Percentiles rank a stretch among this genome's conserved stretches.
phyloP scores from a whole-genome alignment of 805 yeast genomes.

The Pichia pseudocactophila region DNA sequence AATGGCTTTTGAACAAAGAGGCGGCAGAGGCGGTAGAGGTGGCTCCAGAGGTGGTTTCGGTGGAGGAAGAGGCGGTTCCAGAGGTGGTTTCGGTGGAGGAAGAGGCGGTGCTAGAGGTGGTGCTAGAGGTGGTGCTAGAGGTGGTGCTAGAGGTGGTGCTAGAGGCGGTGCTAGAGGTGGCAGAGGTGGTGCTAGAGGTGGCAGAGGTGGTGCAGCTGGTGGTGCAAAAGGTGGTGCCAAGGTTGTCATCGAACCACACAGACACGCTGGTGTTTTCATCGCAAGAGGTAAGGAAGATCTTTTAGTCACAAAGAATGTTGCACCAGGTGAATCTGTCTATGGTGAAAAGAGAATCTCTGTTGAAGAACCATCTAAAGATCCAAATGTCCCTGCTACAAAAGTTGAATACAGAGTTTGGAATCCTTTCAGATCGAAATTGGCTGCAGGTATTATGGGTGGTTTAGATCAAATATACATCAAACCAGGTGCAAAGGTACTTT shows the following conservation, averaged over 20 bases:
- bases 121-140: conserved; percentile 43
- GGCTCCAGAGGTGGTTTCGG: conserved; percentile 19
- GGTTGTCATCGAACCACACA: conserved; percentile 96
- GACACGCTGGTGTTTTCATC: conserved; percentile 97
- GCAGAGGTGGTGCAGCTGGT: conserved; percentile 56
- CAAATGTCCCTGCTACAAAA: conserved; percentile 84
- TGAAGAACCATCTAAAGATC: conserved; percentile 88
- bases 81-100: conserved; percentile 31
- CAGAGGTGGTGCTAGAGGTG: conserved; percentile 51
- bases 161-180: conserved; percentile 48
- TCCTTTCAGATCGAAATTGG: conserved; percentile 98
- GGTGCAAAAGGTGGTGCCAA: conserved; percentile 90
- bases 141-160: conserved; percentile 41
- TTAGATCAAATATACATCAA: conserved; percentile 93
- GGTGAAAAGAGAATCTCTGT: conserved; percentile 95
- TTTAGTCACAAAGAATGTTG: conserved; percentile 90
- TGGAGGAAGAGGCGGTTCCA: conserved; percentile 20
- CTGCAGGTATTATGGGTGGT: conserved; percentile 99
- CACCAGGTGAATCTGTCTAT: conserved; percentile 98
- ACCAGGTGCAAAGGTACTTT: conserved; percentile 96
- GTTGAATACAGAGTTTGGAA: conserved; percentile 99
- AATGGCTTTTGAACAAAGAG: conserved; percentile 54
- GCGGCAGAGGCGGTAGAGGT: conserved; percentile 45
- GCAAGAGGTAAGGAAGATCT: conserved; percentile 99
- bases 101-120: conserved; percentile 29